Evolutionary conservation across 768 basidiomycete species (phyloP), one percentile per base, ranked within the genome.

Genomic region (Lentinula edodes): DNA sequence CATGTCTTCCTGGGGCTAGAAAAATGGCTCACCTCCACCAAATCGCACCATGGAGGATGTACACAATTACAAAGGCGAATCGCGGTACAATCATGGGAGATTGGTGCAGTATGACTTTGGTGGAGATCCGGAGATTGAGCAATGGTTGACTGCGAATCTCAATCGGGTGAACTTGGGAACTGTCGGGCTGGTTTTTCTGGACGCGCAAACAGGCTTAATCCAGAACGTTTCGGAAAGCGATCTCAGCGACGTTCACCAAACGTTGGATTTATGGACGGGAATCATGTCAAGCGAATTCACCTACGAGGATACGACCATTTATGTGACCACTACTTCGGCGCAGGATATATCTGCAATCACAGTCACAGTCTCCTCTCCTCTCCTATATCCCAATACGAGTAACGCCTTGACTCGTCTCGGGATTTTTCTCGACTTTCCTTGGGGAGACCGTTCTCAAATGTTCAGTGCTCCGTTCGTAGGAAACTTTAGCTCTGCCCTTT

Each of bases 1-100:
- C 63, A 76, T 86, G 74, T 81, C 83, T 8, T 79, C 78, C 13
- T 85, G 84, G 84, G 83, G 81, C 1, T 85, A 81, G 82, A 85
- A 85, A 68, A 85, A 84, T 68, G 83, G 84, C 69, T 76, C 78
- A 5, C 69, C 84, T 3, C 84, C 84, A 0, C 61, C 70, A 1
- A 75, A 75, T 5, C 70, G 72, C 55, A 81, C 80, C 2, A 64
- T 73, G 55, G 71, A 68, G 41, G 79, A 84, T 60, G 68, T 83
- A 3, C 71, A 77, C n/a, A 64, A 72, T 13, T 85, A 83, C 66
- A 69, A 72, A 1, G 84, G 85, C 9, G 75, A 73, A 43, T 78
- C 76, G 61, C 81, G 80, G 82, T 67, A 74, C 53, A 83, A 80
- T 62, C 82, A 83, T 64, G 83, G 79, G 0, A 71, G 76, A 15